Percentiles rank a stretch among this genome's conserved stretches.
These are phyloP conservation scores for Trypanosomatidae sp. DNA, from an alignment of 208 protist genomes.

Conservation along the genomic window DNA sequence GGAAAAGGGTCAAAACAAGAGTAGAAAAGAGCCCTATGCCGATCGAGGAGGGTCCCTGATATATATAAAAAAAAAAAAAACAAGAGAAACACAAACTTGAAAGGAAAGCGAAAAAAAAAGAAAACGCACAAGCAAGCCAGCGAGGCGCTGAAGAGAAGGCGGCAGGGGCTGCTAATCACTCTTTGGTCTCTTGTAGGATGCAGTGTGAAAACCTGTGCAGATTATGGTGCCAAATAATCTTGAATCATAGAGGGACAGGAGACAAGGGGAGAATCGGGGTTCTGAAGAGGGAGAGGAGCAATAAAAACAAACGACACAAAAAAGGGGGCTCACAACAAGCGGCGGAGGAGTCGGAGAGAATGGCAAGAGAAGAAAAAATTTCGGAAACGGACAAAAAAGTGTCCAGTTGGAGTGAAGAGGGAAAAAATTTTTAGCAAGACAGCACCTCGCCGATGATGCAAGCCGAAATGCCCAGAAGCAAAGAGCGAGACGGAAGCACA, in stretches of 20 bases:
- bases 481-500: not conserved
- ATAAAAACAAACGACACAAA: not conserved
- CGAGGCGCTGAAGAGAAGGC: not conserved
- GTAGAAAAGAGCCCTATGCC: not conserved
- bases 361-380: not conserved
- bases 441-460: not conserved
- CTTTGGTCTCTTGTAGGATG: not conserved
- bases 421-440: not conserved
- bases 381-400: not conserved
- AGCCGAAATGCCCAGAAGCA: not conserved
- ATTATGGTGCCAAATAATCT: not conserved
- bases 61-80: not conserved
- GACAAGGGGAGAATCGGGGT: not conserved
- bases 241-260: not conserved
- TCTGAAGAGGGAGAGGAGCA: not conserved
- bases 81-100: not conserved
- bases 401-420: not conserved
- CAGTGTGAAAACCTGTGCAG: not conserved
- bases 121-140: not conserved
- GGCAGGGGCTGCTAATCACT: not conserved
- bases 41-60: not conserved
- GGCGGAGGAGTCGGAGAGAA: not conserved
- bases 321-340: not conserved
- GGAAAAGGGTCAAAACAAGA: not conserved
- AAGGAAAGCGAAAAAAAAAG: constrained; percentile 1